phyloP scores from a whole-genome alignment of 2,329 filamentous ascomycete genomes.

The Thelonectria olida region DNA sequence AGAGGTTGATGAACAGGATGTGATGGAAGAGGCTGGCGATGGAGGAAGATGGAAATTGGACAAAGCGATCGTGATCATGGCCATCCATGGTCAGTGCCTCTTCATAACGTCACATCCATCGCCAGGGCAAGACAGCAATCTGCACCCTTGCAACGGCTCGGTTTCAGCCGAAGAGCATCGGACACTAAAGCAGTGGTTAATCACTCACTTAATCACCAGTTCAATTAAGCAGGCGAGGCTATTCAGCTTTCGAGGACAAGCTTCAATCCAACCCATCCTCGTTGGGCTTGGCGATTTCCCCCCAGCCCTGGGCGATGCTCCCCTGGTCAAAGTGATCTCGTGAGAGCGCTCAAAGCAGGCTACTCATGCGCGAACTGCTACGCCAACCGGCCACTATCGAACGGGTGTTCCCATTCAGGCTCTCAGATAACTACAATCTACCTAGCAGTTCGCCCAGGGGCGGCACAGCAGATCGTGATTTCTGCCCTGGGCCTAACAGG shows the following conservation, averaged over 20 bases:
- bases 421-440: no score
- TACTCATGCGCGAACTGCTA: not conserved
- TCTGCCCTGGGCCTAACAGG: no score
- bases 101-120: not conserved
- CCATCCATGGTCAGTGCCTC: not conserved
- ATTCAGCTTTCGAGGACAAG: no score
- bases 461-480: not conserved
- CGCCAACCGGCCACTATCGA: constrained; percentile 12
- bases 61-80: not conserved
- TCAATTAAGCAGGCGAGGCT: no score
- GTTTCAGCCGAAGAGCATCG: not conserved
- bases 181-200: no score
- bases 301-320: no score
- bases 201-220: no score
- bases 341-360: not conserved
- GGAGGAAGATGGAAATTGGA: not conserved
- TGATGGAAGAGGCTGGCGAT: not conserved
- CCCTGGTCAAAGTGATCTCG: not conserved
- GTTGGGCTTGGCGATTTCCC: not conserved
- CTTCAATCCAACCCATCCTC: not conserved
- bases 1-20: not conserved
- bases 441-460: no score
- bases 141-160: not conserved
- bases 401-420: constrained; percentile 5
- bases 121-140: not conserved